Evolutionary conservation across 73 alveolate genomes (phyloP), one percentile per base, ranked within the genome.

Genomic region (Uronychia binucleata): DNA sequence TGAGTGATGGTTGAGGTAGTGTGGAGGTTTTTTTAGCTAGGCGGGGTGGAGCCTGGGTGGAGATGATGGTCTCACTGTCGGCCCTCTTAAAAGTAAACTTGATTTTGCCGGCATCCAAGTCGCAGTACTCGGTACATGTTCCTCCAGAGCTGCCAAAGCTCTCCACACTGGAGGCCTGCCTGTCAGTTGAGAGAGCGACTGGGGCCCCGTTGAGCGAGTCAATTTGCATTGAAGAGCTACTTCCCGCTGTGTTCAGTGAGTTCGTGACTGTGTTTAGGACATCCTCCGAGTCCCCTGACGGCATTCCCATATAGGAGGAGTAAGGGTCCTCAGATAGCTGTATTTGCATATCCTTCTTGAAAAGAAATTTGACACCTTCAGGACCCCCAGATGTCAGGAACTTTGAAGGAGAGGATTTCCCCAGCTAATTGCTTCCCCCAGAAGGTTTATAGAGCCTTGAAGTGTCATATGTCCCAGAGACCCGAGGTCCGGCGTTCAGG

Each of bases 11-110:
- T n/a, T n/a, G n/a, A n/a, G n/a, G n/a, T n/a, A n/a, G n/a, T n/a
- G n/a, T n/a, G n/a, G 67, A 33, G 46, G 81, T 77, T 85, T 85
- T 32, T 67, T 85, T 46, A 5, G 19, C 19, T 46, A 46, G 67
- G n/a, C 19, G 5, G 5, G 67, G 67, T 46, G 5, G 67, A 19
- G 67, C 19, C 19, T 19, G n/a, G 5, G 67, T 46, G 5, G 67
- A 46, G 67, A 46, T 46, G 67, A 46, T 46, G 5, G 67, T 46
- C 67, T 46, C 67, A 46, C 67, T 46, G 67, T 46, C 67, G 19
- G 67, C 67, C 67, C 67, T 46, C 19, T 46, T 5, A 46, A 46
- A 46, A 11, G 67, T 46, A 19, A 46, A 46, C 19, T 46, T 46
- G 19, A 46, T 46, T 11, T 46, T 5, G 19, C 67, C 19, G 5